Conservation (phyloP, 768 basidiomycete species). For the Solioccasus polychromus region DNA sequence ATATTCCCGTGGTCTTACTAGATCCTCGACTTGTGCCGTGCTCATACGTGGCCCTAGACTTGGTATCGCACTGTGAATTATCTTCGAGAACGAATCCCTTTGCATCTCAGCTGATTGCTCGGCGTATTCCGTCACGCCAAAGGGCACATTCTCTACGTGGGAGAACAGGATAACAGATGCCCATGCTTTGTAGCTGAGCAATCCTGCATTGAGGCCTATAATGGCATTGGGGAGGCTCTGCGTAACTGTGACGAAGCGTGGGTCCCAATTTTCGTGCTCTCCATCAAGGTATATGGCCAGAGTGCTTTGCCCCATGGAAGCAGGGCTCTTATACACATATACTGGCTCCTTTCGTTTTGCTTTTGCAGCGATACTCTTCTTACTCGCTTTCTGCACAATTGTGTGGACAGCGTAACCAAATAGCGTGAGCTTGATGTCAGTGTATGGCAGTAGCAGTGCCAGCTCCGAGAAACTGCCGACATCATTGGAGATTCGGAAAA, state of each 20-base stretch:
- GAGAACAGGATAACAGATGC: conserved; percentile 32
- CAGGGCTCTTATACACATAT: conserved; percentile 37
- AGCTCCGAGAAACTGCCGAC: conserved; percentile 42
- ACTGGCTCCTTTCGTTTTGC: conserved; percentile 28
- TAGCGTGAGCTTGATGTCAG: conserved; percentile 42
- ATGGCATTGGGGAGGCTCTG: conserved; percentile 38
- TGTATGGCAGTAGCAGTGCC: conserved; percentile 43
- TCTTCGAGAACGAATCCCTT: conserved; percentile 27
- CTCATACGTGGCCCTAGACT: conserved; percentile 22
- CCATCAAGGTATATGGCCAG: conserved; percentile 37
- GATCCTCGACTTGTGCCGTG: conserved; percentile 18
- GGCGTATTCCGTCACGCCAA: conserved; percentile 37
- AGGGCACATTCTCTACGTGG: conserved; percentile 26
- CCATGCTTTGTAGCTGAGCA: conserved; percentile 39
- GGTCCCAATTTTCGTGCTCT: conserved; percentile 25
- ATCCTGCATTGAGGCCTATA: conserved; percentile 40
- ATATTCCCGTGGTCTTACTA: conserved; percentile 27
- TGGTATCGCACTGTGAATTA: conserved; percentile 26
- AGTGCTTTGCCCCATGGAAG: conserved; percentile 36
- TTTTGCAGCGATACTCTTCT: conserved; percentile 31
- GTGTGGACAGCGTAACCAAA: conserved; percentile 35
- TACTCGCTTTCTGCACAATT: conserved; percentile 31
- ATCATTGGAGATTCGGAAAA: neutral
- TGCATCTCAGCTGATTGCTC: conserved; percentile 35
- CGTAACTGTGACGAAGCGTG: conserved; percentile 17